Percentiles rank a stretch among this genome's conserved stretches.
Evolutionary conservation across 1,284 basidiomycete species (phyloP).

Genomic region (Sporisorium exsertum): DNA sequence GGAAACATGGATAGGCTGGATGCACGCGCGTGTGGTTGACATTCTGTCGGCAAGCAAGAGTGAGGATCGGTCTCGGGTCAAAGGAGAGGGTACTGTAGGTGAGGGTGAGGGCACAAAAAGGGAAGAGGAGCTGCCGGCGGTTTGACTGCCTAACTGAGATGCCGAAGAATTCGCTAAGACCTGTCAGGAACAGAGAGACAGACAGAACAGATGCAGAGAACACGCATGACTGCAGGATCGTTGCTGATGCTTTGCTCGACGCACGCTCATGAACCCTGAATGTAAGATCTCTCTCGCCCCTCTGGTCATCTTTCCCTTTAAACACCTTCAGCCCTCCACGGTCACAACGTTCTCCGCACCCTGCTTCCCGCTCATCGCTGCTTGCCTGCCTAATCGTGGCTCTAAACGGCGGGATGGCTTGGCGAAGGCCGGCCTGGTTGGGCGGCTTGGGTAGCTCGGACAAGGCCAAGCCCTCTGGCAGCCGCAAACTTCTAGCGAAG

Average conservation of each 20-base stretch:
- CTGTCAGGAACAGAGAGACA: not conserved
- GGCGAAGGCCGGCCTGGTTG: constrained; percentile 25
- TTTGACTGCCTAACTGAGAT: not conserved
- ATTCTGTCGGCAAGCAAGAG: not conserved
- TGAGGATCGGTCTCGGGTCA: not conserved
- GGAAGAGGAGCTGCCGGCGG: not conserved
- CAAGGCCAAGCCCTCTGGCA: constrained; percentile 8
- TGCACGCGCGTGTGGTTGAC: not conserved
- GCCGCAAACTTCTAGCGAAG: not conserved
- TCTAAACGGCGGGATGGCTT: constrained; percentile 16
- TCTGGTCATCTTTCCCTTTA: not conserved
- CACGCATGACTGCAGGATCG: not conserved
- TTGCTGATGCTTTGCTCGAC: not conserved
- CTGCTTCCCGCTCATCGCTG: not conserved
- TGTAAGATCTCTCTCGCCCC: not conserved
- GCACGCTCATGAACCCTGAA: constrained; percentile 1
- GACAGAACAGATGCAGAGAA: too few species aligned
- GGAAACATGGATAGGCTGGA: too few species aligned
- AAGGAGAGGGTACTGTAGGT: not conserved
- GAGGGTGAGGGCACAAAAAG: not conserved
- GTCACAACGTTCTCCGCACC: not conserved
- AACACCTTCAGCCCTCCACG: not conserved
- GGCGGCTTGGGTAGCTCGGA: constrained; percentile 5
- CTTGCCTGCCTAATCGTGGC: constrained; percentile 1
- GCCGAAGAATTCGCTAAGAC: constrained; percentile 2